phyloP scores from a whole-genome alignment of 2,329 filamentous ascomycete species.

The Epichloe sibirici region DNA sequence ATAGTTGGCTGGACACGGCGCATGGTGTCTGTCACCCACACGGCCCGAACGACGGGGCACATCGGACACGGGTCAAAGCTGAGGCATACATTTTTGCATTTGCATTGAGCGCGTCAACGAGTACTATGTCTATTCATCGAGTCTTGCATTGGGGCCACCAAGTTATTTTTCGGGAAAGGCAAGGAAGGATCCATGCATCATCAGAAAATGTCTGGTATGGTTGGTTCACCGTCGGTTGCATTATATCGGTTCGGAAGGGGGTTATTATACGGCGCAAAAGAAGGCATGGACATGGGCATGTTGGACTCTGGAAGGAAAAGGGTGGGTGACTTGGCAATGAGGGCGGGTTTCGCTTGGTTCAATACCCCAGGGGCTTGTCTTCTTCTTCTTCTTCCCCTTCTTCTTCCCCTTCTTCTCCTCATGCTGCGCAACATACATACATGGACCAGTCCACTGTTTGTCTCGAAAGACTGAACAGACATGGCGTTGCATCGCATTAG shows the following conservation, averaged over 20 bases:
- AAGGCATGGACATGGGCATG: constrained; percentile 3
- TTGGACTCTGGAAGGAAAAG: not conserved
- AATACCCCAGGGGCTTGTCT: not conserved
- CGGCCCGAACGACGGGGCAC: constrained; percentile 1
- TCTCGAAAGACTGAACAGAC: not conserved
- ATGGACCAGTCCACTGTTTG: constrained; percentile 1
- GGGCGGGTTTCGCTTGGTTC: not conserved
- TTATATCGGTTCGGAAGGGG: constrained; percentile 2
- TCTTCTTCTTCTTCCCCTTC: not conserved
- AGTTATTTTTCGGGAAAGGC: not conserved
- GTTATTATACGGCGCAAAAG: constrained; percentile 2
- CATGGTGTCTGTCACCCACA: constrained; percentile 3
- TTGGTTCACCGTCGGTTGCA: constrained; percentile 1
- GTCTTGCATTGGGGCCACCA: constrained; percentile 4
- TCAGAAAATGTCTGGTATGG: constrained; percentile 2
- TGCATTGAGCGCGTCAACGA: constrained; percentile 4
- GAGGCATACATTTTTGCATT: constrained; percentile 3
- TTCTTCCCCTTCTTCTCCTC: not conserved
- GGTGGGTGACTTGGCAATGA: too few relatives aligned
- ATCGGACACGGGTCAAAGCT: constrained; percentile 1
- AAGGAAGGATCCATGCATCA: constrained; percentile 5
- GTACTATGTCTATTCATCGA: constrained; percentile 4
- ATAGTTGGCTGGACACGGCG: constrained; percentile 1
- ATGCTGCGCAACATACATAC: not conserved
- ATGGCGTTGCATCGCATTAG: constrained; percentile 3